Evolutionary conservation across 1,139 yeast species (phyloP), one percentile per base, ranked within the genome.

Genomic region (Hemisphaericaspora lyxosophila): DNA sequence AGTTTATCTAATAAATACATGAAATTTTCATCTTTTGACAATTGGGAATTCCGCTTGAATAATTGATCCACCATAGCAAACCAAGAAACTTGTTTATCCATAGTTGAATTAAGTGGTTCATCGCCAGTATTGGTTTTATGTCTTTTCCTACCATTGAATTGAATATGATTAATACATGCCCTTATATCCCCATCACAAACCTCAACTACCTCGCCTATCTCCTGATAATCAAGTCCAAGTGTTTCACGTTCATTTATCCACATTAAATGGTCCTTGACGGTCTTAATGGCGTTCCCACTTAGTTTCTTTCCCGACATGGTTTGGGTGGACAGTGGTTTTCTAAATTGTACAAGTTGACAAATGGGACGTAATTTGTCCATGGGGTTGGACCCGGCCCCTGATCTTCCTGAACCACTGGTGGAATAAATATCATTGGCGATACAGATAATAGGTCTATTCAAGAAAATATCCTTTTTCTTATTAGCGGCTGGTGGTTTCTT

Each of bases 401-500:
- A 36, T n/a, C n/a, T n/a, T n/a, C n/a, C n/a, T n/a, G n/a, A n/a
- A n/a, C n/a, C n/a, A 22, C 48, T 50, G 4, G 78, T 74, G 1
- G 86, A 75, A 55, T 85, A 90, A 1, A 84, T 73, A 54, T 92
- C 96, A 57, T 92, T 92, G 55, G 97, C 95, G 41, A 92, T 79
- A 35, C 96, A 92, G 38, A 92, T 86, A 15, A 92, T 88, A 1
- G 98, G 98, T 47, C 98, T 70, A 48, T 75, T 69, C 33, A 90
- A 60, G 4, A 82, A 31, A 36, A 56, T 62, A 30, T 67, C 71
- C 26, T 57, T 62, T 32, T 49, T 37, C 44, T 57, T 53, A 38
- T 55, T 50, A 35, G 53, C 53, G 39, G 49, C 55, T 51, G 43
- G 58, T 47, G 29, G 48, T 44, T 39, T 49, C 48, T 35, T 48